phyloP scores from a whole-genome alignment of 2,329 filamentous ascomycete species.

The Hypoxylon sp. region DNA sequence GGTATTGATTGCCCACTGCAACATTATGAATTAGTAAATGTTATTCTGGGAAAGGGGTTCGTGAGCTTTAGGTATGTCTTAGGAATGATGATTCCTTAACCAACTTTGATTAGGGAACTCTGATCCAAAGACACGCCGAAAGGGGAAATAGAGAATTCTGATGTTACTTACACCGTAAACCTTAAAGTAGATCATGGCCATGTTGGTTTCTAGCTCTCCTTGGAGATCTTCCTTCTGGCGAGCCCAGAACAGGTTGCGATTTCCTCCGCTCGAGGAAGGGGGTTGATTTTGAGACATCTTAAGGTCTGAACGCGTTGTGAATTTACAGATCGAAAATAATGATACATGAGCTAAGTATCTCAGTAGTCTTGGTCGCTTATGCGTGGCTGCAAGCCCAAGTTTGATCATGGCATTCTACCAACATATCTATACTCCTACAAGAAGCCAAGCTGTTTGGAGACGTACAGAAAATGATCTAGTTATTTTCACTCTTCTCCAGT shows the following conservation, averaged over 20 bases:
- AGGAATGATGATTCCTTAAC: no score
- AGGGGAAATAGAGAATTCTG: not conserved
- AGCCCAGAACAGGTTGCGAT: not conserved
- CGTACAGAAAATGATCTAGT: not conserved
- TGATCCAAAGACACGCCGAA: no score
- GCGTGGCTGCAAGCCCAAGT: no score
- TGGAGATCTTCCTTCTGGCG: not conserved
- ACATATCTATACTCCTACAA: not conserved
- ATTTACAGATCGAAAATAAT: not conserved
- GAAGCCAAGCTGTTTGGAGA: not conserved
- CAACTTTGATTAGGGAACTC: no score
- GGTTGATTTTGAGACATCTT: not conserved
- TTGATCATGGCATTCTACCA: not conserved
- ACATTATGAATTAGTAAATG: not conserved
- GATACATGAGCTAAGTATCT: not conserved
- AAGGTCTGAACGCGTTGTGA: not conserved
- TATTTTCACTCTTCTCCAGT: not conserved
- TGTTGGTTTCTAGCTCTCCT: not conserved
- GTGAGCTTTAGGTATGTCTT: no score
- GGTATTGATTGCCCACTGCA: not conserved
- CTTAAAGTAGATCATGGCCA: conserved; percentile 12
- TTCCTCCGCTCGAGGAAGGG: not conserved
- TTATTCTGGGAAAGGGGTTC: no score
- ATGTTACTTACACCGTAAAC: conserved; percentile 1
- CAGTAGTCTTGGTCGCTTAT: not conserved